These are phyloP conservation scores for Septoria petroselini DNA, from an alignment of 2,329 filamentous ascomycete genomes.

Conservation along the genomic window DNA sequence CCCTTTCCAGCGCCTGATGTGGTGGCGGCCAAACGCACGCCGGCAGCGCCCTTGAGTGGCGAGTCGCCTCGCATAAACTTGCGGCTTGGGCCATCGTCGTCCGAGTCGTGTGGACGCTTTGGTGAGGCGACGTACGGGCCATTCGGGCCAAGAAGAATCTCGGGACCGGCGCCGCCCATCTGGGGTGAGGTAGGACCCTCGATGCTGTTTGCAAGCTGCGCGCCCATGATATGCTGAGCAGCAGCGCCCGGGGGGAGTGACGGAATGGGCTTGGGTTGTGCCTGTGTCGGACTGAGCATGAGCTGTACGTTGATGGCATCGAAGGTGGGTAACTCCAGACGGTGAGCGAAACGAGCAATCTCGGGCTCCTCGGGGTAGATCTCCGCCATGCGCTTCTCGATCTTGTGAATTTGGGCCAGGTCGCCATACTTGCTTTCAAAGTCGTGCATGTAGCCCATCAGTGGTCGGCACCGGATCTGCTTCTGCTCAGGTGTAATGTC, in stretches of 20 bases:
- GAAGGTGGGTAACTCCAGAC: constrained; percentile 68
- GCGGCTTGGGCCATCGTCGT: constrained; percentile 71
- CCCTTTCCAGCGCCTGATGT: constrained; percentile 27
- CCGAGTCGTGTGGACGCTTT: constrained; percentile 51
- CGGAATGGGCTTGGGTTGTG: constrained; percentile 48
- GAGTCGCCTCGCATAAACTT: constrained; percentile 88
- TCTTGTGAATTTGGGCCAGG: constrained; percentile 80
- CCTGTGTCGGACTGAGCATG: constrained; percentile 81
- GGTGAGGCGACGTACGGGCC: constrained; percentile 43
- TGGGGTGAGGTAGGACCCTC: constrained; percentile 16
- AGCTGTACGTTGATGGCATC: constrained; percentile 78
- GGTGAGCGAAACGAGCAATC: constrained; percentile 63
- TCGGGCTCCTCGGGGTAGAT: constrained; percentile 10
- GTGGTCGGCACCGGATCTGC: constrained; percentile 66
- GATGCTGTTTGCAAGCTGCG: constrained; percentile 13
- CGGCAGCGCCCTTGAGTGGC: constrained; percentile 85
- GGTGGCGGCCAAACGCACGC: constrained; percentile 60
- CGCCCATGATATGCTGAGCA: constrained; percentile 10
- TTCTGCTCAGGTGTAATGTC: constrained; percentile 55
- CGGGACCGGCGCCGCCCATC: constrained; percentile 17
- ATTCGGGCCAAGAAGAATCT: constrained; percentile 35
- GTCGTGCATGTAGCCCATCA: constrained; percentile 90
- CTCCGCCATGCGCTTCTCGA: constrained; percentile 78
- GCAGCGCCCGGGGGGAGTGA: constrained; percentile 20
- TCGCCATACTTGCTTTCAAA: constrained; percentile 95